Conservation (phyloP, 1,139 yeast species). For the Protomyces inundatus region DNA sequence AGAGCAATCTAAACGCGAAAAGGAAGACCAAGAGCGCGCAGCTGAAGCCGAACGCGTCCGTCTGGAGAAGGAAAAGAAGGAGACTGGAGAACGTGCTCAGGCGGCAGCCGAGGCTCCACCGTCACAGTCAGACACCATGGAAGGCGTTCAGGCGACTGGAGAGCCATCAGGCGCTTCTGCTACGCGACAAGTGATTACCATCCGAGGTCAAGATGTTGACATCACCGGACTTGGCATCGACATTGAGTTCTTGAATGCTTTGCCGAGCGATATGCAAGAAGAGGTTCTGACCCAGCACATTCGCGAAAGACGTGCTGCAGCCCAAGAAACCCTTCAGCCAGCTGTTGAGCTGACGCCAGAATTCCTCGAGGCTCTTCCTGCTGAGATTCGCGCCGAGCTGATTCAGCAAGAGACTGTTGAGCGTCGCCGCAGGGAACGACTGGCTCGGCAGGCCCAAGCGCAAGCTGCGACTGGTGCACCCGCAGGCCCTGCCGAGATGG, state of each 20-base stretch:
- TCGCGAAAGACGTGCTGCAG: slow-evolving; percentile 55
- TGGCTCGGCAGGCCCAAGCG: slow-evolving; percentile 28
- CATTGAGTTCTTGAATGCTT: slow-evolving; percentile 81
- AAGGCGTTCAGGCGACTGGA: slow-evolving; percentile 26
- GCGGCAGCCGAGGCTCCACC: slow-evolving; percentile 35
- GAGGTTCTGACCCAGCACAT: slow-evolving; percentile 87
- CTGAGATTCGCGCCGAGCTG: slow-evolving; percentile 64
- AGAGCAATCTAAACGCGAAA: slow-evolving; percentile 33
- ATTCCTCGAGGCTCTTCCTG: slow-evolving; percentile 77
- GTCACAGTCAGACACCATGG: slow-evolving; percentile 25
- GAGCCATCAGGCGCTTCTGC: not conserved
- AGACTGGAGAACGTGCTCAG: slow-evolving; percentile 35
- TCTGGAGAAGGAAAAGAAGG: slow-evolving; percentile 41
- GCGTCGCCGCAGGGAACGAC: slow-evolving; percentile 35
- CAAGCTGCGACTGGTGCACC: slow-evolving; percentile 11
- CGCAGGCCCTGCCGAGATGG: slow-evolving; percentile 31
- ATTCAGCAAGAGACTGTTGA: slow-evolving; percentile 54
- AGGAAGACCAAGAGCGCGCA: slow-evolving; percentile 27
- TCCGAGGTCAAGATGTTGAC: slow-evolving; percentile 77
- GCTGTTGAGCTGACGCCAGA: slow-evolving; percentile 64
- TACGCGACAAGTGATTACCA: slow-evolving; percentile 61
- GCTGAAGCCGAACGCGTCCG: slow-evolving; percentile 6
- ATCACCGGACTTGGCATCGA: slow-evolving; percentile 88
- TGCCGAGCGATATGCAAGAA: slow-evolving; percentile 89
- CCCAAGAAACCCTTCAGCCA: slow-evolving; percentile 37